A percentile compares a stretch with the other conserved stretches of the same genome.
Conservation (phyloP, 2,329 filamentous ascomycete species). For the Hypoxylon sp. region DNA sequence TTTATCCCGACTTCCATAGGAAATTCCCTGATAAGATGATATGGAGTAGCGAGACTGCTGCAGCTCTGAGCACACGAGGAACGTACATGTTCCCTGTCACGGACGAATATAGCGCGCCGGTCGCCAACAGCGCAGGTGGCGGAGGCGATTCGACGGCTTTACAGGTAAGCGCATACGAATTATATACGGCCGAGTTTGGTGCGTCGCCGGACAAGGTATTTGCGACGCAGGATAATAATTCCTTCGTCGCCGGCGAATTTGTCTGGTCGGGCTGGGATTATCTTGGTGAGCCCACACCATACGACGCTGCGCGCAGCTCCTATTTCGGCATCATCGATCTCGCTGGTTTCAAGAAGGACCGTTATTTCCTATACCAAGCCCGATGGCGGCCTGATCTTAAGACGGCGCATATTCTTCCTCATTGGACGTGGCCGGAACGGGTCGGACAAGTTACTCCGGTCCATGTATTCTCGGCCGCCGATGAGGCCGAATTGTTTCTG, state of each 20-base stretch:
- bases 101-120: constrained; percentile 55
- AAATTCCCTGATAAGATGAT: constrained; percentile 65
- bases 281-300: constrained; percentile 66
- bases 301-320: constrained; percentile 62
- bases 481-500: constrained; percentile 70
- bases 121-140: constrained; percentile 54
- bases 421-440: constrained; percentile 61
- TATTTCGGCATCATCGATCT: constrained; percentile 72
- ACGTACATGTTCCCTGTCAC: constrained; percentile 68
- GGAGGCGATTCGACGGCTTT: constrained; percentile 51
- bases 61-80: constrained; percentile 64
- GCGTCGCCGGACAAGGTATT: constrained; percentile 69
- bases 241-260: constrained; percentile 68
- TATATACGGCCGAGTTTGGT: constrained; percentile 64
- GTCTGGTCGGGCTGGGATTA: constrained; percentile 68
- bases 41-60: constrained; percentile 60
- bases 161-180: constrained; percentile 66
- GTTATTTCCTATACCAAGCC: constrained; percentile 69
- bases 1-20: constrained; percentile 61
- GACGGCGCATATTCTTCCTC: constrained; percentile 39
- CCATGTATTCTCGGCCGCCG: constrained; percentile 66
- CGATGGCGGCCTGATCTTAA: constrained; percentile 65
- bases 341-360: constrained; percentile 70
- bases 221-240: constrained; percentile 61
- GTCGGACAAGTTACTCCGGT: constrained; percentile 65